These are phyloP conservation scores for Croton setiger DNA, from an alignment of 441 rosid species.

Conservation along the genomic window DNA sequence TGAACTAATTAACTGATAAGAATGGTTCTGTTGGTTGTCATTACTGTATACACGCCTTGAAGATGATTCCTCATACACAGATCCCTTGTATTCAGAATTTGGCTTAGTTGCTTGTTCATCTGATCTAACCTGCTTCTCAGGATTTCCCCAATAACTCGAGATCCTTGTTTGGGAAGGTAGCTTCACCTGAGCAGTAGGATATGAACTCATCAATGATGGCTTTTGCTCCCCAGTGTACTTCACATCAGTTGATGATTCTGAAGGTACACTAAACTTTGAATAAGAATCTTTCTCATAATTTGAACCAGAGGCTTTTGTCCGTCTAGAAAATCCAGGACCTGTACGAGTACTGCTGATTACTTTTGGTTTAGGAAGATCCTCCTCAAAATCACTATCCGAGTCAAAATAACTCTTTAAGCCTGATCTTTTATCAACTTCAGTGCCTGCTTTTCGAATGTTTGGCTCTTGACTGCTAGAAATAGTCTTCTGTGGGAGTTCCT, in stretches of 20 bases:
- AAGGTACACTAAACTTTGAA: constrained; percentile 19
- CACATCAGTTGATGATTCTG: constrained; percentile 12
- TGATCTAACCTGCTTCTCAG: constrained; percentile 20
- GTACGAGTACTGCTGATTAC: constrained; percentile 27
- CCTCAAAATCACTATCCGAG: constrained; percentile 42
- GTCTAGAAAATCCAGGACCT: constrained; percentile 44
- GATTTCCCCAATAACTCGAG: constrained; percentile 19
- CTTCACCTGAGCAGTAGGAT: constrained; percentile 21
- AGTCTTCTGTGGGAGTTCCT: constrained; percentile 24
- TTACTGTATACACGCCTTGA: constrained; percentile 24
- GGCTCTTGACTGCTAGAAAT: constrained; percentile 12
- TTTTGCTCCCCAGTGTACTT: constrained; percentile 21
- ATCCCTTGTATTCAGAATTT: constrained; percentile 23
- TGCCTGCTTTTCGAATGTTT: constrained; percentile 14
- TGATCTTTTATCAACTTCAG: constrained; percentile 32
- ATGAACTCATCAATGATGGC: constrained; percentile 24
- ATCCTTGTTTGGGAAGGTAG: constrained; percentile 19
- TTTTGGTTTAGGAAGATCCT: constrained; percentile 32
- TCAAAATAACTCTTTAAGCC: constrained; percentile 32
- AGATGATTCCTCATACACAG: constrained; percentile 16
- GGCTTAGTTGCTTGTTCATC: constrained; percentile 33
- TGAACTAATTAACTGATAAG: constrained; percentile 21
- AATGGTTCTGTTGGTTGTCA: constrained; percentile 20
- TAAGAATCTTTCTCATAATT: constrained; percentile 24
- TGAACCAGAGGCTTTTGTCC: constrained; percentile 44